Percentiles rank a stretch among this genome's conserved stretches.
phyloP scores from a whole-genome alignment of 768 basidiomycete genomes.

The Macrolepiota fuliginosa region DNA sequence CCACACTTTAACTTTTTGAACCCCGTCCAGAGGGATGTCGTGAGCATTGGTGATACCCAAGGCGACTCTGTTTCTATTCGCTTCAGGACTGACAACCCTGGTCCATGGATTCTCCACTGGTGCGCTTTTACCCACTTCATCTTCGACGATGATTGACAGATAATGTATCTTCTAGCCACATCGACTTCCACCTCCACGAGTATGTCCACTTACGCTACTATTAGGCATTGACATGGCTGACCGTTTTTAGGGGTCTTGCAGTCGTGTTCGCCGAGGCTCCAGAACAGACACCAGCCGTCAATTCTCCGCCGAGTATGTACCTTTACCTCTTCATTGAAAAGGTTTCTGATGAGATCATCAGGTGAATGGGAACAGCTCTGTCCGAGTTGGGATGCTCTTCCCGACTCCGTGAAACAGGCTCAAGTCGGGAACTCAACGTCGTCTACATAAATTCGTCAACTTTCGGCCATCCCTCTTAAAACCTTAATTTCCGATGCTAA shows the following conservation, averaged over 20 bases:
- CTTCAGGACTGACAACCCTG: constrained; percentile 65
- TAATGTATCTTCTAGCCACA: constrained; percentile 24
- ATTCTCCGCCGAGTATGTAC: no score
- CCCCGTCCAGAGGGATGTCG: constrained; percentile 40
- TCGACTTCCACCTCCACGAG: constrained; percentile 33
- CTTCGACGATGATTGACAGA: not conserved
- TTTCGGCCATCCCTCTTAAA: no score
- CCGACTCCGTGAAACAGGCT: no score
- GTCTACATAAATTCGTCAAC: no score
- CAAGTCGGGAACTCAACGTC: no score
- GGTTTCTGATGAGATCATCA: no score
- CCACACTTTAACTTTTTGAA: constrained; percentile 39
- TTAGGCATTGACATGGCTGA: not conserved
- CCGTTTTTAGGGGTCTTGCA: constrained; percentile 12
- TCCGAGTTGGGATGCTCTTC: no score
- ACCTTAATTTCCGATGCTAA: no score
- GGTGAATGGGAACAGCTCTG: no score
- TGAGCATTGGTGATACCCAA: constrained; percentile 30
- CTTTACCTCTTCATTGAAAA: no score
- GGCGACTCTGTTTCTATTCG: constrained; percentile 51
- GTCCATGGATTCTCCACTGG: constrained; percentile 53
- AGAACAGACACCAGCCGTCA: no score
- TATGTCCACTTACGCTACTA: constrained; percentile 13
- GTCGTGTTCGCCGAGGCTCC: constrained; percentile 15
- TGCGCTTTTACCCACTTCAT: not conserved